Evolutionary conservation across 2,329 filamentous ascomycete genomes (phyloP), one percentile per base, ranked within the genome.

Genomic region (Neocucurbitaria cava): DNA sequence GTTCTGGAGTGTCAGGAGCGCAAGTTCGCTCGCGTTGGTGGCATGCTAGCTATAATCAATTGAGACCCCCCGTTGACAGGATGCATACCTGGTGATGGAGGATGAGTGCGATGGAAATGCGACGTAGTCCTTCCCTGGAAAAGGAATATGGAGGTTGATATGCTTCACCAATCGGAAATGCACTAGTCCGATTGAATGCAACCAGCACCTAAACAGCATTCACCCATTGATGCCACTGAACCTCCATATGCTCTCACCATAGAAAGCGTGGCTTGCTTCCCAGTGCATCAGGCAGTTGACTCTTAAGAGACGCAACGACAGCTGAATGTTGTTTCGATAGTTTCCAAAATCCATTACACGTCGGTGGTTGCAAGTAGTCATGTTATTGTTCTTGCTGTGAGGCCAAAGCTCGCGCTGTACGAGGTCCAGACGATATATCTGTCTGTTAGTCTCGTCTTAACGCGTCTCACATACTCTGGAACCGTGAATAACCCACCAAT

Each of bases 191-290:
- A 49, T 24, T 9, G 46, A 41, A 21, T 49, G 13, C 21, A 49
- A 23, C 44, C 31, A 46, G 31, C 31, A 36, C 18, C 44, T 36
- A 13, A 36, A 26, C 5, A 54, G 46, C 46, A 59, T 57, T 49
- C 36, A 49, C 1, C 53, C 53, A 38, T 59, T 59, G 42, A 57
- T 57, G 5, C 46, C 57, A 15, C 45, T 46, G 54, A 59, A 59
- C 15, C 57, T 45, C 43, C 56, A 59, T n/a, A 54, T 26, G 33
- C 54, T 59, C 15, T 50, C 45, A 8, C 57, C 49, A 38, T 54
- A 59, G 46, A 51, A 59, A n/a, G 54, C 26, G n/a, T 52, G 33
- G 3, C 45, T 40, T 18, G 53, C 56, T 42, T 56, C 56, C 7
- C 9, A 15, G 35, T 56, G 28, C 30, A 59, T 44, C 2, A 30